Evolutionary conservation across 2,329 filamentous ascomycete genomes (phyloP).

Genomic region (Diaporthe batatas): DNA sequence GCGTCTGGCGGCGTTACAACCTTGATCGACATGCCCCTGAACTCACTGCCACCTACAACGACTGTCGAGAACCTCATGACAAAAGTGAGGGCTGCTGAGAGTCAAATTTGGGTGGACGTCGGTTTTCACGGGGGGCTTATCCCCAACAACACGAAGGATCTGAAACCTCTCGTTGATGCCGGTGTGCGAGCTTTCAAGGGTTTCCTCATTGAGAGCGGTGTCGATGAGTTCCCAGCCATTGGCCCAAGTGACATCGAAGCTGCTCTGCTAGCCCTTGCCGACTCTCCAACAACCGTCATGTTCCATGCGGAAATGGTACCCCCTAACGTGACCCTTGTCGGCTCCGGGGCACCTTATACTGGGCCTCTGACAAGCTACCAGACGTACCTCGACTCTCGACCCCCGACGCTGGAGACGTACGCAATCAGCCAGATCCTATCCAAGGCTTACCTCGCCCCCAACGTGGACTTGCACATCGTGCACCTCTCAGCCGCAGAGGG

Average conservation of each 20-base stretch:
- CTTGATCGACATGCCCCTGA: constrained; percentile 97
- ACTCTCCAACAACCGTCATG: constrained; percentile 91
- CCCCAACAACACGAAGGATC: constrained; percentile 85
- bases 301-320: constrained; percentile 99
- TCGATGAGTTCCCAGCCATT: constrained; percentile 96
- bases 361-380: constrained; percentile 83
- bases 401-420: constrained; percentile 89
- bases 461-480: constrained; percentile 90
- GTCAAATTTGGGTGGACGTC: constrained; percentile 97
- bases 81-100: constrained; percentile 85
- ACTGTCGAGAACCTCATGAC: constrained; percentile 86
- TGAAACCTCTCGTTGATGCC: constrained; percentile 83
- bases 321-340: constrained; percentile 83
- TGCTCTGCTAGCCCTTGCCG: constrained; percentile 84
- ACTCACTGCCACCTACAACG: constrained; percentile 96
- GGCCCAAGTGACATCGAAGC: constrained; percentile 81
- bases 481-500: constrained; percentile 90
- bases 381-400: constrained; percentile 92
- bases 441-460: constrained; percentile 82
- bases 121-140: constrained; percentile 97
- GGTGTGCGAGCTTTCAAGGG: constrained; percentile 98
- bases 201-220: constrained; percentile 95
- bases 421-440: constrained; percentile 89
- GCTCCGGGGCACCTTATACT: constrained; percentile 79
- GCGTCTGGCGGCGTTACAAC: constrained; percentile 97